phyloP scores from a whole-genome alignment of 768 basidiomycete species.

The Fomitopsis pulvina region DNA sequence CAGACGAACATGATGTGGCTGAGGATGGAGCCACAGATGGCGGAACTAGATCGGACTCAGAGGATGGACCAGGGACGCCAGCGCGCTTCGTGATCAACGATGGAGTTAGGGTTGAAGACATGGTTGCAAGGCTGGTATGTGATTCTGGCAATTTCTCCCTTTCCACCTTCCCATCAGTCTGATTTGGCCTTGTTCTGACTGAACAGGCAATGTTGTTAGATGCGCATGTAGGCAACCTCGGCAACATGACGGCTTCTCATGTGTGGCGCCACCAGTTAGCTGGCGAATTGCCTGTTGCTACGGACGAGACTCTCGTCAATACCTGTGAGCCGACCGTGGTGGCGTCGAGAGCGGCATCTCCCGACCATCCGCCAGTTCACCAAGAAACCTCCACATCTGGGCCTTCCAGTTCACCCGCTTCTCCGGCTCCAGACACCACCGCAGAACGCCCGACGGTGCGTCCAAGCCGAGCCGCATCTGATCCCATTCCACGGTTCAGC shows the following conservation, averaged over 20 bases:
- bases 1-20: neutral
- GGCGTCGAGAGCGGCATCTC: neutral
- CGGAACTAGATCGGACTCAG: neutral
- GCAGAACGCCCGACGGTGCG: no score
- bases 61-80: neutral
- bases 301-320: neutral
- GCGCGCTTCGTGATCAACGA: neutral
- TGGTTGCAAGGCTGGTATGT: neutral
- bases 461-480: neutral
- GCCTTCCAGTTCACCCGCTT: no score
- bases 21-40: neutral
- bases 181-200: neutral
- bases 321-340: neutral
- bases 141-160: neutral
- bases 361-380: neutral
- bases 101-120: neutral
- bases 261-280: no score
- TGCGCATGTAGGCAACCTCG: neutral
- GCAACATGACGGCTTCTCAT: neutral
- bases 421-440: no score
- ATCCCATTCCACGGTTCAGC: constrained; percentile 1
- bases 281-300: neutral
- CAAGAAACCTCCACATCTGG: no score
- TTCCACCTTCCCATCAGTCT: neutral
- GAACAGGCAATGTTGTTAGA: neutral